Base-by-base conservation (phyloP, 805 yeast species). In the Isabelozyma rhagii region DNA sequence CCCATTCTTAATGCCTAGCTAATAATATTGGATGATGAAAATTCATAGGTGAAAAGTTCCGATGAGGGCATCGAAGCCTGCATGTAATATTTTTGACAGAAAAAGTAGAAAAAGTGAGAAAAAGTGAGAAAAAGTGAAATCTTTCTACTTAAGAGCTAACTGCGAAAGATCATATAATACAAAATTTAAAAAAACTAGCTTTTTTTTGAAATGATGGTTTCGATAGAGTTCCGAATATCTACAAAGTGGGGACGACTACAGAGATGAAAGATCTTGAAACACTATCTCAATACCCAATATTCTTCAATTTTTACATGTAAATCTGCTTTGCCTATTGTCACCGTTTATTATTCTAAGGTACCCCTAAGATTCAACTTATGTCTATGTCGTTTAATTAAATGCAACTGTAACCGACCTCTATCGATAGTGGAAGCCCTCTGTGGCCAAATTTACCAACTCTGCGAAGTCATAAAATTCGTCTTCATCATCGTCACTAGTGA, bases 391-490 rank as follows among this genome's bases (percentile, higher is more conserved):
- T 21, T 21, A 3, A 21, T 21, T 21, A 21, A 21, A 21, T 21
- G 2, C 25, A 21, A 21, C 25, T 21, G 5, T 21, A 21, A 21
- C 25, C 25, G 3, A 3, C 25, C 25, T 21, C 18, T 39, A 39
- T 13, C 41, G 41, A 50, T 63, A 66, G 54, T 63, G 52, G 45
- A 66, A 66, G 17, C 59, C 60, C 18, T 62, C 61, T 31, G 62
- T 54, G 7, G 60, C 55, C 13, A 50, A 34, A 17, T 31, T 43
- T 31, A 60, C 47, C 56, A 68, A 56, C 51, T 65, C 70, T 10
- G 50, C 52, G 42, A 67, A 53, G 29, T 64, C 67, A 45, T 65
- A 67, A 42, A 47, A 57, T 34, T 61, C 68, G 4, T 63, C 65
- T 9, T 69, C 69, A 9, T 61, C 66, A 31, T 31, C 36, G 10